phyloP scores from a whole-genome alignment of 1,139 yeast genomes.

The Suhomyces bribrorum region DNA sequence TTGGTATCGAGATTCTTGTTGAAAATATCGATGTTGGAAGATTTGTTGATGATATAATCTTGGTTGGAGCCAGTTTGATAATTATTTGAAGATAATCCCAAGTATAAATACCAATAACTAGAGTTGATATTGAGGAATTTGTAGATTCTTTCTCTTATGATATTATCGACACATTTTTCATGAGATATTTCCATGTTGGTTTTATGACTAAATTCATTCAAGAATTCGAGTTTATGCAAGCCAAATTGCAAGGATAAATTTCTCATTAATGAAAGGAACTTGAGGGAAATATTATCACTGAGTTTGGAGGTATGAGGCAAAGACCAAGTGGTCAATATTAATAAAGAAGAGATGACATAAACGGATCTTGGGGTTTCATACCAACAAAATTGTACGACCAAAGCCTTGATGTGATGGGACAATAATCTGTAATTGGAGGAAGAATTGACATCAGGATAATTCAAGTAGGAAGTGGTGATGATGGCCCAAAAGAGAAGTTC shows the following conservation, averaged over 20 bases:
- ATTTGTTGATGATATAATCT: slow-evolving; percentile 43
- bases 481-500: slow-evolving; percentile 47
- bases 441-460: slow-evolving; percentile 18
- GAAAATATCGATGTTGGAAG: slow-evolving; percentile 32
- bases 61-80: slow-evolving; percentile 44
- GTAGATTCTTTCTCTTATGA: slow-evolving; percentile 46
- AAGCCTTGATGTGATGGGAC: slow-evolving; percentile 36
- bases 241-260: slow-evolving; percentile 46
- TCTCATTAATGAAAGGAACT: slow-evolving; percentile 44
- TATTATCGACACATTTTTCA: slow-evolving; percentile 36
- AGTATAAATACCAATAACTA: slow-evolving; percentile 46
- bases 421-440: slow-evolving; percentile 27
- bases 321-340: slow-evolving; percentile 52
- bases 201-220: slow-evolving; percentile 47
- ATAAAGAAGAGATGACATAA: slow-evolving; percentile 40
- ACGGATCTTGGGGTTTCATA: slow-evolving; percentile 48
- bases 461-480: slow-evolving; percentile 36
- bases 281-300: slow-evolving; percentile 39
- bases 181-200: slow-evolving; percentile 38
- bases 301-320: slow-evolving; percentile 37
- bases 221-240: slow-evolving; percentile 44
- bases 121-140: slow-evolving; percentile 47
- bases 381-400: slow-evolving; percentile 50
- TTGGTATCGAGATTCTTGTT: slow-evolving; percentile 18
- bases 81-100: slow-evolving; percentile 43